Percentiles rank a stretch among this genome's conserved stretches.
phyloP scores from a whole-genome alignment of 768 basidiomycete species.

The Kwoniella botswanensis region DNA sequence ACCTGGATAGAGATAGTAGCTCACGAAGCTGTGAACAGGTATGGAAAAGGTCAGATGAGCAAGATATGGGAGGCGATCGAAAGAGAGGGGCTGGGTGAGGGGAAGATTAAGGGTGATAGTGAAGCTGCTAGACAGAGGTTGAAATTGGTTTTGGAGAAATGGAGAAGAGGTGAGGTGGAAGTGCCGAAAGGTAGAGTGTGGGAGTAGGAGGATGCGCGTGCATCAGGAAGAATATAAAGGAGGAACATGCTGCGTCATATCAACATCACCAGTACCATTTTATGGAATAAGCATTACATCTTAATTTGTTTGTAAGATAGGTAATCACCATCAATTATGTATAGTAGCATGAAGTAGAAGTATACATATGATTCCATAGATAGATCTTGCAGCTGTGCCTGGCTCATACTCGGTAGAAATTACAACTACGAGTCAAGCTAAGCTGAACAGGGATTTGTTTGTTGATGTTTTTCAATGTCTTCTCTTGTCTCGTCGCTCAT shows the following conservation, averaged over 20 bases:
- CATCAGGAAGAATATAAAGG: not conserved
- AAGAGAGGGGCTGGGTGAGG: constrained; percentile 40
- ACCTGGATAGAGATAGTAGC: constrained; percentile 44
- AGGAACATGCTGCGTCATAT: not conserved
- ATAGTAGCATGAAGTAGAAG: no score
- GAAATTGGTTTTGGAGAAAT: constrained; percentile 28
- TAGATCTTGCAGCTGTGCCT: no score
- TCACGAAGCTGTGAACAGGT: constrained; percentile 36
- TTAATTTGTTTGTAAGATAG: no score
- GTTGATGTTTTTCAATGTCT: no score
- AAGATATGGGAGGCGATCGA: constrained; percentile 50
- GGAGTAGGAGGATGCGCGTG: constrained; percentile 3
- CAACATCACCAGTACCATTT: not conserved
- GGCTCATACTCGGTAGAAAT: no score
- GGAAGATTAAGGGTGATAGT: constrained; percentile 37
- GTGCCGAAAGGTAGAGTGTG: constrained; percentile 19
- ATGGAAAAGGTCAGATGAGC: constrained; percentile 41
- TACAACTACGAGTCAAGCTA: no score
- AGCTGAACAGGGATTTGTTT: no score
- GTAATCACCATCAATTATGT: no score
- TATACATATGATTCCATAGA: no score
- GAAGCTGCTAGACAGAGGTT: constrained; percentile 41
- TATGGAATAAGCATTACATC: not conserved
- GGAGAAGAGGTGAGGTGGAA: constrained; percentile 5
- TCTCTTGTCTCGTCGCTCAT: no score